A percentile compares a stretch with the other conserved stretches of the same genome.
Evolutionary conservation across 371 early-diverging fungal species (phyloP).

Genomic region (Syncephalastrum racemosum): DNA sequence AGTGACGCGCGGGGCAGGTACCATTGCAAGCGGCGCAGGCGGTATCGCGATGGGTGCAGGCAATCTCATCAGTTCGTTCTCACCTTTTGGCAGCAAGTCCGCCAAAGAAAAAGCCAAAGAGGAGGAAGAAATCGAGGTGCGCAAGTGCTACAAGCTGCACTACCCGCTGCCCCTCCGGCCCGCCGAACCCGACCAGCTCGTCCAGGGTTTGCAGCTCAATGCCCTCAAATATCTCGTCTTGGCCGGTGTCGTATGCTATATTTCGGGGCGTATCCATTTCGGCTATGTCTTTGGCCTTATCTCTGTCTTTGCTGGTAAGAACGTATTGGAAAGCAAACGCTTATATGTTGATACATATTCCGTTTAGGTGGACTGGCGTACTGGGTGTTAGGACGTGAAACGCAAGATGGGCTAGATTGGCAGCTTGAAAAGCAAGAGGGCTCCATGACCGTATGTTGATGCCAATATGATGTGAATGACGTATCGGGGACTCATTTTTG

Average conservation of each 20-base stretch:
- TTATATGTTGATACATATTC: neutral
- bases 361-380: conserved; percentile 16
- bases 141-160: conserved; percentile 16
- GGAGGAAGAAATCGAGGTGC: neutral
- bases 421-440: conserved; percentile 25
- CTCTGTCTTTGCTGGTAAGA: conserved; percentile 6
- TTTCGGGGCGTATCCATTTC: conserved; percentile 20
- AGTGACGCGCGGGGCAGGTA: too few relatives aligned
- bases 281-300: conserved; percentile 16
- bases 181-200: conserved; percentile 15
- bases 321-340: neutral
- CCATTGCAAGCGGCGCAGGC: neutral
- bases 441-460: conserved; percentile 17
- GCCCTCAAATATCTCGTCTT: conserved; percentile 21
- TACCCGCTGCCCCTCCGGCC: conserved; percentile 20
- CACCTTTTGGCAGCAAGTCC: neutral
- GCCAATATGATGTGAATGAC: neutral
- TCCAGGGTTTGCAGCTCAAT: conserved; percentile 18
- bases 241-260: conserved; percentile 14
- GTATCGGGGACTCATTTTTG: neutral
- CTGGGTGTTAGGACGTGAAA: conserved; percentile 20
- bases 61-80: conserved; percentile 1
- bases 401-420: conserved; percentile 26
- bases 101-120: neutral
- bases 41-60: conserved; percentile 1